These are phyloP conservation scores for Clonostachys rhizophaga DNA, from an alignment of 2,329 filamentous ascomycete species.

Conservation along the genomic window DNA sequence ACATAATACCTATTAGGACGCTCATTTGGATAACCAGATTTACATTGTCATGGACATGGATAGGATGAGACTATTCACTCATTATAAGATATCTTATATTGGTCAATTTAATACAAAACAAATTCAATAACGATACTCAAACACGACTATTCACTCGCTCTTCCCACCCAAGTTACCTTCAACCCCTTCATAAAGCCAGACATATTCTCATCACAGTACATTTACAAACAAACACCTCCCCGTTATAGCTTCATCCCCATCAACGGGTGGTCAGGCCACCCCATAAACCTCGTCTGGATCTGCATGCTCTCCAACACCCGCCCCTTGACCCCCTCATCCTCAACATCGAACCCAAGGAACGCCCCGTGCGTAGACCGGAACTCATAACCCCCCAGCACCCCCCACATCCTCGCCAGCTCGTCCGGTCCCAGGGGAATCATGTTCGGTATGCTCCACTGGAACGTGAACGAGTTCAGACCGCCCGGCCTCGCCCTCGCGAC, in stretches of 20 bases:
- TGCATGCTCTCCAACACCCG: constrained; percentile 73
- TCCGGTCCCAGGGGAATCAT: constrained; percentile 65
- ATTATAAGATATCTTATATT: too few relatives aligned
- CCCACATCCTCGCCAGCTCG: constrained; percentile 66
- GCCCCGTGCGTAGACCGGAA: constrained; percentile 66
- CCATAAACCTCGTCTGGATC: constrained; percentile 57
- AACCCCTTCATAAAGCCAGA: too few relatives aligned
- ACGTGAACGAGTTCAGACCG: constrained; percentile 53
- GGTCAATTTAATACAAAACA: too few relatives aligned
- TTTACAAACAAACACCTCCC: neutral
- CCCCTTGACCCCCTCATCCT: constrained; percentile 49
- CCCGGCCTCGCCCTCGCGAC: constrained; percentile 25
- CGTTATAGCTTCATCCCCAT: too few relatives aligned
- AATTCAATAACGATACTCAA: too few relatives aligned
- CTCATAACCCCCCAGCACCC: constrained; percentile 52
- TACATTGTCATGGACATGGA: too few relatives aligned
- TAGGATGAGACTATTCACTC: too few relatives aligned
- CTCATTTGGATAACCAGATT: too few relatives aligned
- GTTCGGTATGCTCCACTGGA: constrained; percentile 76
- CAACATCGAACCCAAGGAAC: constrained; percentile 60
- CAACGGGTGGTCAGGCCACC: constrained; percentile 35
- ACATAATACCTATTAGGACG: too few relatives aligned
- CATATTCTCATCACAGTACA: too few relatives aligned
- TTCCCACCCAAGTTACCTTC: neutral
- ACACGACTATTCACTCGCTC: neutral